These are phyloP conservation scores for Pseudognaphalium luteoalbum DNA, from an alignment of 129 eudicot species.

Conservation along the genomic window DNA sequence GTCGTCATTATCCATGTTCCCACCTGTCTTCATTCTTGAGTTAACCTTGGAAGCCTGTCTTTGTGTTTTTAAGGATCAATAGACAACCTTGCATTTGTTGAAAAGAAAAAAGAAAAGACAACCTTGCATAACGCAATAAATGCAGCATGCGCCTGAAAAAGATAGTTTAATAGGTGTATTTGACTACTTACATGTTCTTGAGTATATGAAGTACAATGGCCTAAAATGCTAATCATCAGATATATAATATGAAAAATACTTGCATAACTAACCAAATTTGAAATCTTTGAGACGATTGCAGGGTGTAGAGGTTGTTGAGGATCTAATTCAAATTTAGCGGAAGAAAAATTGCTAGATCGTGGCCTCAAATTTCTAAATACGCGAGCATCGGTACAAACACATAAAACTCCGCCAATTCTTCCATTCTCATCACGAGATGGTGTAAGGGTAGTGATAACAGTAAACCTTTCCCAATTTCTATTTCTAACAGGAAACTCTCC, in stretches of 20 bases:
- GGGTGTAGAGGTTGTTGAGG: constrained; percentile 89
- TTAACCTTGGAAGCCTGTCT: constrained; percentile 57
- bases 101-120: no score
- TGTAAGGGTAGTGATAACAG: constrained; percentile 48
- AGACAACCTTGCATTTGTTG: background rate
- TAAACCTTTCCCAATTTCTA: constrained; percentile 50
- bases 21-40: constrained; percentile 56
- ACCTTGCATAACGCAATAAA: background rate
- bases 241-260: background rate
- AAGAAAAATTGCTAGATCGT: constrained; percentile 13
- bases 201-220: no score
- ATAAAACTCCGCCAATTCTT: constrained; percentile 48
- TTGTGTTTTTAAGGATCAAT: constrained; percentile 14
- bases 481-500: constrained; percentile 66
- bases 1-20: constrained; percentile 39
- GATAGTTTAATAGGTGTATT: no score
- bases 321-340: constrained; percentile 82
- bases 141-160: no score
- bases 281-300: constrained; percentile 81
- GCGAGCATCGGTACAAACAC: constrained; percentile 47
- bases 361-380: no score
- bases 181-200: no score
- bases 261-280: constrained; percentile 66
- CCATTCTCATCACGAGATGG: constrained; percentile 62
- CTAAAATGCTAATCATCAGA: no score